A percentile compares a stretch with the other conserved stretches of the same genome.
phyloP scores from a whole-genome alignment of 306 rosid species.

The Ammopiptanthus mongolicus region DNA sequence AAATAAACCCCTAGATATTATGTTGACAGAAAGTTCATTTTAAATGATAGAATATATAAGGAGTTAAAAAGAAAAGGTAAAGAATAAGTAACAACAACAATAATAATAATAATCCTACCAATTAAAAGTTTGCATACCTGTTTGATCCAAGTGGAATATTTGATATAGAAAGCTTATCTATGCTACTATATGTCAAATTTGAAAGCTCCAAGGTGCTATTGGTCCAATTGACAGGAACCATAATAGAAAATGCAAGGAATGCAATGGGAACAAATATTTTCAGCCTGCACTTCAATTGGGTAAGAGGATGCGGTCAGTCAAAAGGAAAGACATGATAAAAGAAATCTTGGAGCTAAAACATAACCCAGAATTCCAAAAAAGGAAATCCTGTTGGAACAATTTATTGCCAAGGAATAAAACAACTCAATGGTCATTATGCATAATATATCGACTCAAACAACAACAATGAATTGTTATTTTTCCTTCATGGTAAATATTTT shows the following conservation, averaged over 20 bases:
- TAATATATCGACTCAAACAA: too few relatives aligned
- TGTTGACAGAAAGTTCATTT: constrained; percentile 3
- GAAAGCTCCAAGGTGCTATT: constrained; percentile 66
- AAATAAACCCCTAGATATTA: neutral
- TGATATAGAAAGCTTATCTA: constrained; percentile 93
- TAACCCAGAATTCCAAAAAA: neutral
- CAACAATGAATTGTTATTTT: neutral
- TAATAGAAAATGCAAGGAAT: constrained; percentile 67
- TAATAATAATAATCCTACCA: neutral
- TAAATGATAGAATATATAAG: neutral
- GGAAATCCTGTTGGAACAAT: neutral
- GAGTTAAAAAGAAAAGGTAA: neutral
- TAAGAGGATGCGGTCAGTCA: constrained; percentile 15
- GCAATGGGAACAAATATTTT: constrained; percentile 85
- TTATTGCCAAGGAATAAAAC: neutral
- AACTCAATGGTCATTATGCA: neutral
- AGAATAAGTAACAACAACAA: neutral
- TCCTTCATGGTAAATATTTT: neutral
- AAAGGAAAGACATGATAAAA: neutral
- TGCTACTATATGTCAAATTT: constrained; percentile 54
- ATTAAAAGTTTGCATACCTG: constrained; percentile 44
- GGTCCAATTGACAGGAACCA: constrained; percentile 97
- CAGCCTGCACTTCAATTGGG: constrained; percentile 59
- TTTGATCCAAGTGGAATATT: constrained; percentile 75
- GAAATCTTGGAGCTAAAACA: neutral